Base-by-base conservation (phyloP, 148 eudicot genomes). In the Mesembryanthemum crystallinum region DNA sequence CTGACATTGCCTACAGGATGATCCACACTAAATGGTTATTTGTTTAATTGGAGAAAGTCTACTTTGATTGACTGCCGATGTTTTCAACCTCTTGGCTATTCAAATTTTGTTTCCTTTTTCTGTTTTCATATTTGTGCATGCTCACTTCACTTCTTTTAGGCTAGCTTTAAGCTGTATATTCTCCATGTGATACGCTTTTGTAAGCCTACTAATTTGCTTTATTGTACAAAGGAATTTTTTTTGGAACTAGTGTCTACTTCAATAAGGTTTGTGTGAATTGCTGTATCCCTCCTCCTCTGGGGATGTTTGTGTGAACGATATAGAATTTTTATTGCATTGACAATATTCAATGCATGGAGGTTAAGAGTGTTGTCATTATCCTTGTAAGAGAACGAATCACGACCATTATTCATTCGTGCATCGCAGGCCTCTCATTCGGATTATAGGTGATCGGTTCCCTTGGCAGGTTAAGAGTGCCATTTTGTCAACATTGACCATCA, bases 381-480 rank as follows among this genome's bases (percentile, higher is more conserved):
- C n/a, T n/a, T n/a, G n/a, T 5, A 18, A 57, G n/a, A 23, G n/a
- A 57, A 57, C 27, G 10, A n/a, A 57, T 57, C 61, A 23, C n/a
- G 61, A 57, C 61, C 61, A 21, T 3, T 0, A 23, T 57, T 57
- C 57, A 57, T 64, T 70, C 25, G 13, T 71, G 30, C 23, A 61
- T 70, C 81, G 70, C 89, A 95, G 99, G 84, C 99, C 99, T 61
- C 86, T 95, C 73, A 95, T 95, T 84, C 87, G 99, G 63, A 95
- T 95, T 66, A 89, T 95, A 64, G 99, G 99, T 64, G 99, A 95
- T 83, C 87, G 98, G 61, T 95, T 92, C 77, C 94, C 99, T 35
- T 95, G 99, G 99, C 99, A 95, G 82, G 99, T 95, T 28, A 95
- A 95, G 85, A 95, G 98, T 82, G 97, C 99, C 77, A 95, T 95